Percentiles rank a stretch among this genome's conserved stretches.
phyloP scores from a whole-genome alignment of 306 rosid genomes.

The Prosopis cineraria region DNA sequence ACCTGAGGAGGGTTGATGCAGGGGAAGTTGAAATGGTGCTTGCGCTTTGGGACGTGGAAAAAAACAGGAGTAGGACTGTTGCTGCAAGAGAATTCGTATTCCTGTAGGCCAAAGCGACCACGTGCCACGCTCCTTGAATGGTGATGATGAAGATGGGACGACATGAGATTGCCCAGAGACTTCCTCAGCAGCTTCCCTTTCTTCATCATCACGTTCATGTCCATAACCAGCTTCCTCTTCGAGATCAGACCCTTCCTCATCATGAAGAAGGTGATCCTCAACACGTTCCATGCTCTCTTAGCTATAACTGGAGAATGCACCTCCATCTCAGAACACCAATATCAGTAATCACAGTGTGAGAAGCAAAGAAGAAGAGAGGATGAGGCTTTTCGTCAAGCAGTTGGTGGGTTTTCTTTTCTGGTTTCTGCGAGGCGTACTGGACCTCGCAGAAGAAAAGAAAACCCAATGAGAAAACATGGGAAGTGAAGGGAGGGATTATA shows the following conservation, averaged over 20 bases:
- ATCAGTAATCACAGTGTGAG: background rate
- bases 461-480: constrained; percentile 33
- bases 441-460: constrained; percentile 57
- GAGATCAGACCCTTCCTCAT: constrained; percentile 54
- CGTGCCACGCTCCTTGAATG: constrained; percentile 28
- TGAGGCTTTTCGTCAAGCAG: background rate
- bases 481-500: constrained; percentile 41
- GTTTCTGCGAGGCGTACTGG: constrained; percentile 39
- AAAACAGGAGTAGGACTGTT: constrained; percentile 54
- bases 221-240: constrained; percentile 58
- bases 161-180: constrained; percentile 49
- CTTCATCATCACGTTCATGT: constrained; percentile 58
- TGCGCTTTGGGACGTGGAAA: constrained; percentile 46
- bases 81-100: constrained; percentile 55
- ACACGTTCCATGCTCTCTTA: constrained; percentile 53
- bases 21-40: constrained; percentile 56
- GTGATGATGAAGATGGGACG: constrained; percentile 32
- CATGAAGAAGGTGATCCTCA: constrained; percentile 55
- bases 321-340: constrained; percentile 28
- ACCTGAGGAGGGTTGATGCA: constrained; percentile 47
- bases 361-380: background rate
- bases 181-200: constrained; percentile 52
- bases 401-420: constrained; percentile 48
- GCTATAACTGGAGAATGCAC: constrained; percentile 33
- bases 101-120: constrained; percentile 42